Evolutionary conservation across 2,329 filamentous ascomycete genomes (phyloP).

Genomic region (Stenocarpella maydis): DNA sequence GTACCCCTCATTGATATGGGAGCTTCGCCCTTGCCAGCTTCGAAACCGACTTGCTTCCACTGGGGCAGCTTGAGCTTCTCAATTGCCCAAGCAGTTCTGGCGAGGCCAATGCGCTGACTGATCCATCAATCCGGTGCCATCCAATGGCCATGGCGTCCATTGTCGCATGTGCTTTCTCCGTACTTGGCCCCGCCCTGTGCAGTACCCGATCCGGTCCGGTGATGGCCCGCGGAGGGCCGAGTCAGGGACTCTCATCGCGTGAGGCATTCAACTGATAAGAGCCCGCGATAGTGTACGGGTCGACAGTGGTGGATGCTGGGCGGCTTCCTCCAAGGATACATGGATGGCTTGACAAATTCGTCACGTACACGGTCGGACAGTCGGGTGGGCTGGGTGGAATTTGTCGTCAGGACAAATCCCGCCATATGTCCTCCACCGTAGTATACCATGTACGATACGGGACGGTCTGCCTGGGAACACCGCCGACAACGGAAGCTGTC

Average conservation of each 20-base stretch:
- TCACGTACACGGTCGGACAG: not conserved
- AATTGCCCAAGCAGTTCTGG: not conserved
- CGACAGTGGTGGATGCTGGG: not conserved
- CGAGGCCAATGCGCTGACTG: not conserved
- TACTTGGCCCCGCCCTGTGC: not conserved
- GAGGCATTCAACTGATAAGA: conserved; percentile 30
- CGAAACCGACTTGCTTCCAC: not conserved
- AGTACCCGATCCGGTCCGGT: conserved; percentile 21
- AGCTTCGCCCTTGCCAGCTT: not conserved
- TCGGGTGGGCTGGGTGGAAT: conserved; percentile 4
- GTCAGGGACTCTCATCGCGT: conserved; percentile 8
- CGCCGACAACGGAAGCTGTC: conserved; percentile 26
- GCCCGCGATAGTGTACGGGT: not conserved
- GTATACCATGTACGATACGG: not conserved
- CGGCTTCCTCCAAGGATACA: conserved; percentile 1
- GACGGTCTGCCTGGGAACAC: not conserved
- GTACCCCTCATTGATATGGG: conserved; percentile 21
- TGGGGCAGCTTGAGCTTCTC: not conserved
- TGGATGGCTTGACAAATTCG: not conserved
- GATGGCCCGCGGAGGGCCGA: conserved; percentile 17
- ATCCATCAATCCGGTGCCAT: not conserved
- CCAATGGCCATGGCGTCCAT: not conserved
- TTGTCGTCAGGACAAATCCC: conserved; percentile 16
- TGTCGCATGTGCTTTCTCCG: not conserved
- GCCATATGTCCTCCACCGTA: too few relatives aligned